phyloP scores from a whole-genome alignment of 768 basidiomycete species.

The Auriscalpium vulgare region DNA sequence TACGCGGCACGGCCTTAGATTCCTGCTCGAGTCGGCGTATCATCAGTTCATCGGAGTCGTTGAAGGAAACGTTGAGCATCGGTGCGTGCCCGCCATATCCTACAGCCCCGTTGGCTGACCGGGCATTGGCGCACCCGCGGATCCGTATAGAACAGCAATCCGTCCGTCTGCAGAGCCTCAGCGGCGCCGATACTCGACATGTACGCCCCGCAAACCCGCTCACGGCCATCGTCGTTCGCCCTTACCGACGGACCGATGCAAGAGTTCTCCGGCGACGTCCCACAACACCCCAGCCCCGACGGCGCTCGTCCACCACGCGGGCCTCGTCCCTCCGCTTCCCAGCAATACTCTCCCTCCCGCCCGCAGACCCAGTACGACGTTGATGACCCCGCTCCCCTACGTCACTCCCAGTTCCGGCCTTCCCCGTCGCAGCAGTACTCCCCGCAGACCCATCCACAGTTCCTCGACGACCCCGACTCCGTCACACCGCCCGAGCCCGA shows the following conservation, averaged over 20 bases:
- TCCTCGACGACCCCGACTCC: conserved; percentile 10
- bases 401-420: conserved; percentile 2
- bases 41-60: no score
- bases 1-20: no score
- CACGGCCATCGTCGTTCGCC: neutral
- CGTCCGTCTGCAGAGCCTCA: no score
- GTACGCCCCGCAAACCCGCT: neutral
- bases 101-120: no score
- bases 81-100: no score
- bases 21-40: no score
- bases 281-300: neutral
- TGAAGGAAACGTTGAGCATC: no score
- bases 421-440: neutral
- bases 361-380: neutral
- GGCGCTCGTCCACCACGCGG: neutral
- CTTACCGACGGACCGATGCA: neutral
- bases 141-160: no score
- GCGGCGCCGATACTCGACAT: no score
- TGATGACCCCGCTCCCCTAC: neutral
- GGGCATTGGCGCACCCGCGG: no score
- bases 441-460: conserved; percentile 7
- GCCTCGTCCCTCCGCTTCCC: conserved; percentile 8
- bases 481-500: conserved; percentile 11
- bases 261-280: neutral
- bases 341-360: neutral